A percentile compares a stretch with the other conserved stretches of the same genome.
Conservation (phyloP, 148 eudicot species). For the Silene uniflora region DNA sequence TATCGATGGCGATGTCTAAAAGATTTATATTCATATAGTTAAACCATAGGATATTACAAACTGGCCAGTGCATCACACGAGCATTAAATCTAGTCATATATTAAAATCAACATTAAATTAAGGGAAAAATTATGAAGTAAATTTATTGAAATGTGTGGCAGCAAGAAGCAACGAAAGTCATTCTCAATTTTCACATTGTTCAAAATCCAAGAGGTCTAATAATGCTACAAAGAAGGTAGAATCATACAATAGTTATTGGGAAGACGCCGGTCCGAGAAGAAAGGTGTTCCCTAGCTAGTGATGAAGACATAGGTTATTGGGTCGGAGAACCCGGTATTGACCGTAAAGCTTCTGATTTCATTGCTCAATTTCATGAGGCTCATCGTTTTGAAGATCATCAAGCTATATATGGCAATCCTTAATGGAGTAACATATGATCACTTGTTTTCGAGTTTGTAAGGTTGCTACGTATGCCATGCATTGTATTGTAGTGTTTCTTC, state of each 20-base stretch:
- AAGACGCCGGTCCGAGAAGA: constrained; percentile 31
- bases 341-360: constrained; percentile 36
- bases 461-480: too few species aligned
- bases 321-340: too few species aligned
- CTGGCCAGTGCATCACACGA: too few species aligned
- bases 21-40: too few species aligned
- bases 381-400: constrained; percentile 28
- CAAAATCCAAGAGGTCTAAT: constrained; percentile 30
- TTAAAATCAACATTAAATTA: not conserved
- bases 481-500: too few species aligned
- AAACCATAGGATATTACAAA: too few species aligned
- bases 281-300: constrained; percentile 54
- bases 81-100: too few species aligned
- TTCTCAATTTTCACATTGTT: constrained; percentile 37
- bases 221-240: constrained; percentile 4
- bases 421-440: constrained; percentile 14
- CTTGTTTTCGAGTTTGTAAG: too few species aligned
- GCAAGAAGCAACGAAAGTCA: constrained; percentile 32
- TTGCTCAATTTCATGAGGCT: constrained; percentile 36
- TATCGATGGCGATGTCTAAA: too few species aligned
- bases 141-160: constrained; percentile 33
- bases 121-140: not conserved
- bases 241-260: constrained; percentile 10
- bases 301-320: constrained; percentile 57
- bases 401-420: constrained; percentile 20